phyloP scores from a whole-genome alignment of 768 basidiomycete species.

The Xerocomellus chrysenteron region DNA sequence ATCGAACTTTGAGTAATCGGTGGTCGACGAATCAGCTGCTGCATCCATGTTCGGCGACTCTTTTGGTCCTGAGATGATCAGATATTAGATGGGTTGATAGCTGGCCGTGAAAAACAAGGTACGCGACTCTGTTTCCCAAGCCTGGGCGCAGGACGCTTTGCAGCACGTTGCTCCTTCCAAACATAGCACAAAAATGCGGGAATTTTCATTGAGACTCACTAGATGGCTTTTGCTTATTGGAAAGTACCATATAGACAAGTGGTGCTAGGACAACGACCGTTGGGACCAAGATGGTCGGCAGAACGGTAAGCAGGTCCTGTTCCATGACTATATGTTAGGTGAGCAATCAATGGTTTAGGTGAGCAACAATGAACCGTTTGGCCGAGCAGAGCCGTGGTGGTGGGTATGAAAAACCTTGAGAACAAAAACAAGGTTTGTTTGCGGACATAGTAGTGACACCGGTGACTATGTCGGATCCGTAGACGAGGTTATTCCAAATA shows the following conservation, averaged over 20 bases:
- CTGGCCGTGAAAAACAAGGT: background rate
- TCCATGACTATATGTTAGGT: background rate
- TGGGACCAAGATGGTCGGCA: constrained; percentile 14
- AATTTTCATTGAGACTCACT: constrained; percentile 14
- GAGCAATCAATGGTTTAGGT: background rate
- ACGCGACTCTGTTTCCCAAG: background rate
- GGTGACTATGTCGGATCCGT: background rate
- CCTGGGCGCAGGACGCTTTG: background rate
- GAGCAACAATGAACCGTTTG: background rate
- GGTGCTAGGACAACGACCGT: constrained; percentile 10
- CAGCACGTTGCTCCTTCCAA: background rate
- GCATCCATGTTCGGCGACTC: background rate
- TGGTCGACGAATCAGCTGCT: background rate
- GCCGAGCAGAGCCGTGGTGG: background rate
- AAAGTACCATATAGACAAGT: constrained; percentile 16
- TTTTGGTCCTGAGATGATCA: constrained; percentile 14
- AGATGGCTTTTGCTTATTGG: background rate
- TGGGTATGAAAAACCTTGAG: background rate
- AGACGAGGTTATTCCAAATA: no score
- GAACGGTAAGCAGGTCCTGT: background rate
- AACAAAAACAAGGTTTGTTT: background rate
- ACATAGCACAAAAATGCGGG: background rate
- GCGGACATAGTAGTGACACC: background rate
- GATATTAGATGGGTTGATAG: constrained; percentile 10
- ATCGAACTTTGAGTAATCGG: constrained; percentile 25